Percentiles rank a stretch among this genome's conserved stretches.
Conservation (phyloP, 345 rosid genomes). For the Sonneratia alba region DNA sequence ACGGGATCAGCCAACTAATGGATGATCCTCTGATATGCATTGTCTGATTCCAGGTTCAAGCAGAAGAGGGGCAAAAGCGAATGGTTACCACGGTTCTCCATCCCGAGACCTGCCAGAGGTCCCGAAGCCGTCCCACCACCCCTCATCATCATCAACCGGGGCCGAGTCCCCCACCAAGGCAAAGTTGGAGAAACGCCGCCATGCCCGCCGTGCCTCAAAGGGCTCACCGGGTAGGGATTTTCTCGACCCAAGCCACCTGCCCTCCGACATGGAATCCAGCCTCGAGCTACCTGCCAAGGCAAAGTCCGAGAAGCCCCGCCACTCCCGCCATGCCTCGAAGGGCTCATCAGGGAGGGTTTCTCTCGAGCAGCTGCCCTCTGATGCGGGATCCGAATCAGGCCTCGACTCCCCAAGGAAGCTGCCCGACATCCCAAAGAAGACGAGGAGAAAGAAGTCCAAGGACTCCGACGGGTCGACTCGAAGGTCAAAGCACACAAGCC, state of each 20-base stretch:
- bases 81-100: slow-evolving; percentile 3
- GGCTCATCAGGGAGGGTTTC: slow-evolving; percentile 18
- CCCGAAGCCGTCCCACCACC: slow-evolving; percentile 37
- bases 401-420: slow-evolving; percentile 13
- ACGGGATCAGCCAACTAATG: not conserved
- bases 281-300: slow-evolving; percentile 20
- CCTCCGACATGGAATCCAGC: slow-evolving; percentile 1
- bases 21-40: not conserved
- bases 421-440: slow-evolving; percentile 32
- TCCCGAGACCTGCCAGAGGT: slow-evolving; percentile 19
- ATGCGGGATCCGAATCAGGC: slow-evolving; percentile 5
- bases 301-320: slow-evolving; percentile 39
- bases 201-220: slow-evolving; percentile 37
- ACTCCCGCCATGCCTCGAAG: slow-evolving; percentile 37
- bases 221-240: slow-evolving; percentile 19
- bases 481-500: slow-evolving; percentile 14
- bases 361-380: slow-evolving; percentile 9
- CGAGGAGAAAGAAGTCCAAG: slow-evolving; percentile 42
- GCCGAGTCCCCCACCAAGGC: slow-evolving; percentile 30
- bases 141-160: slow-evolving; percentile 13
- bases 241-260: slow-evolving; percentile 7
- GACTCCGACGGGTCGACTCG: slow-evolving; percentile 31
- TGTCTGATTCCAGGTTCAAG: slow-evolving; percentile 11
- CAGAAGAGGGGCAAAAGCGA: slow-evolving; percentile 11
- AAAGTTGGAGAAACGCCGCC: slow-evolving; percentile 39